phyloP scores from a whole-genome alignment of 257 asterid genomes.

The Nicotiana noctiflora region DNA sequence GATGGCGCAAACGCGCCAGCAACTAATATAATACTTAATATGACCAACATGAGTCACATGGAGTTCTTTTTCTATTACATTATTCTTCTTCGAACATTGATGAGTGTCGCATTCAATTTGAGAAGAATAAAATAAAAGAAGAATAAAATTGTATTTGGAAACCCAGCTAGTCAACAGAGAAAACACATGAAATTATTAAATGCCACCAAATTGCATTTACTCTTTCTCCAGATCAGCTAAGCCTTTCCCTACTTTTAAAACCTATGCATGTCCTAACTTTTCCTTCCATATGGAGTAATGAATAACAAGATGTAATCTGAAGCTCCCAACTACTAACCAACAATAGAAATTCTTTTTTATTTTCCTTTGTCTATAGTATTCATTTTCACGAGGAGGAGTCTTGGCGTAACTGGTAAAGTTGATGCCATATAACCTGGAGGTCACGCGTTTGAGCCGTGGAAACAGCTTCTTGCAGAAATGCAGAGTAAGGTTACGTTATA shows the following conservation, averaged over 20 bases:
- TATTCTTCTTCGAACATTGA: neutral
- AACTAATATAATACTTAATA: too few relatives aligned
- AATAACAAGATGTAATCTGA: neutral
- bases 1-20: too few relatives aligned
- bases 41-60: neutral
- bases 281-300: neutral
- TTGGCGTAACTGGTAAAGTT: too few relatives aligned
- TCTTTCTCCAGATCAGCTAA: slow-evolving; percentile 6
- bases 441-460: too few relatives aligned
- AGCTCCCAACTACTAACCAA: slow-evolving; percentile 1
- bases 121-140: neutral
- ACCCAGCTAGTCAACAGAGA: neutral
- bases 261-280: slow-evolving; percentile 9
- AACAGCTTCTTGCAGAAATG: too few relatives aligned
- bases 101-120: neutral
- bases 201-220: slow-evolving; percentile 23
- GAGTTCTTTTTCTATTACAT: neutral
- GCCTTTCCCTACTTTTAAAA: neutral
- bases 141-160: neutral
- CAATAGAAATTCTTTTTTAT: too few relatives aligned
- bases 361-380: too few relatives aligned
- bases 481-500: too few relatives aligned
- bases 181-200: neutral
- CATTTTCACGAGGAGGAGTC: too few relatives aligned
- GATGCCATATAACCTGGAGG: too few relatives aligned